phyloP scores from a whole-genome alignment of 139 green algal genomes.

The Chlorella sp. region DNA sequence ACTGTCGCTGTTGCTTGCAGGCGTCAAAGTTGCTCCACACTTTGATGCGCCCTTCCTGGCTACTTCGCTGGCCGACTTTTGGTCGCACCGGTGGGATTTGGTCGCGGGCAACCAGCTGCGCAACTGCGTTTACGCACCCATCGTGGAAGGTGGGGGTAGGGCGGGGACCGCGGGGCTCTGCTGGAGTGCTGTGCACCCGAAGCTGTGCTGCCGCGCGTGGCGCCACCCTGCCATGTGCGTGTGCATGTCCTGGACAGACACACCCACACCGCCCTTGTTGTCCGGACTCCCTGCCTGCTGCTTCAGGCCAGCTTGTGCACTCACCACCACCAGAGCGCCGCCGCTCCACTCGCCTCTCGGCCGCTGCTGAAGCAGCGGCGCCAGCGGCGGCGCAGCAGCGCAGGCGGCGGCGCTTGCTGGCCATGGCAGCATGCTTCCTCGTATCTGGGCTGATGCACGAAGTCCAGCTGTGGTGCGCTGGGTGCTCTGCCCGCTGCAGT shows the following conservation, averaged over 20 bases:
- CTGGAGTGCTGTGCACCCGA: neutral
- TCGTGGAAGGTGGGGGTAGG: conserved; percentile 48
- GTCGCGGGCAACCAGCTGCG: conserved; percentile 54
- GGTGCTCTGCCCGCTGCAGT: no score
- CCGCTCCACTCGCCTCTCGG: no score
- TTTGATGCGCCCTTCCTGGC: conserved; percentile 59
- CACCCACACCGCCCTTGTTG: no score
- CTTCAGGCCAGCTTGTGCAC: neutral
- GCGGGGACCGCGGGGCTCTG: neutral
- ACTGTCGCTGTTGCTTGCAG: neutral
- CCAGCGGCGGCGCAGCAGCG: neutral
- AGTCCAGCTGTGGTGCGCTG: conserved; percentile 24
- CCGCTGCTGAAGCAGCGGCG: neutral
- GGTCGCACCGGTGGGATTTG: conserved; percentile 67
- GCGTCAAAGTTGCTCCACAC: conserved; percentile 50
- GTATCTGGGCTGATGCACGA: conserved; percentile 28
- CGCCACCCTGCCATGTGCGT: no score
- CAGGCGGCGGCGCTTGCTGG: neutral
- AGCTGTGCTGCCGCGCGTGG: neutral
- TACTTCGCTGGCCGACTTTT: conserved; percentile 53
- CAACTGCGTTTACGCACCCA: conserved; percentile 50
- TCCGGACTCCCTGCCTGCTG: neutral
- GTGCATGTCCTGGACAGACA: no score
- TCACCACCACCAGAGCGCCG: no score
- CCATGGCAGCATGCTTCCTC: conserved; percentile 2